These are phyloP conservation scores for Conoideocrella luteorostrata DNA, from an alignment of 2,329 filamentous ascomycete species.

Conservation along the genomic window DNA sequence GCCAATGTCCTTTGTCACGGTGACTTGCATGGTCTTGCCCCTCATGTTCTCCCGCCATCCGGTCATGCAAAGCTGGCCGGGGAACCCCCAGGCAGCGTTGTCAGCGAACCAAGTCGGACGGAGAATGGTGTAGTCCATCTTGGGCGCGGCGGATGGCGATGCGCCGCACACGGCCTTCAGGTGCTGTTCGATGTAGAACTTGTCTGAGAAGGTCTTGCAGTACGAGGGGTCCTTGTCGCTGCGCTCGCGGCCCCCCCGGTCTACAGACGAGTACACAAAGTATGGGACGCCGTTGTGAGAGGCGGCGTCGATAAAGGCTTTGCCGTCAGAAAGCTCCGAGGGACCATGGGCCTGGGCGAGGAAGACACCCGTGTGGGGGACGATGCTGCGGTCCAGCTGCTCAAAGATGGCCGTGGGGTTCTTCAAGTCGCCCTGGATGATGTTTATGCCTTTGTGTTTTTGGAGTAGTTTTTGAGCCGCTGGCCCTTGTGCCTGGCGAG, in stretches of 20 bases:
- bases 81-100: conserved; percentile 19
- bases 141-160: too few relatives aligned
- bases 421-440: conserved; percentile 50
- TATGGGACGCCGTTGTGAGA: conserved; percentile 42
- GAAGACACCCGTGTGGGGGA: conserved; percentile 14
- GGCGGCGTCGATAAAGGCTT: conserved; percentile 43
- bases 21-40: conserved; percentile 20
- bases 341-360: conserved; percentile 26
- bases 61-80: conserved; percentile 19
- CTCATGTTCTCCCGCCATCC: conserved; percentile 20
- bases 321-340: conserved; percentile 42
- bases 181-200: conserved; percentile 54
- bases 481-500: conserved; percentile 39
- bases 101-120: conserved; percentile 22
- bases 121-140: conserved; percentile 22
- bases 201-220: conserved; percentile 32
- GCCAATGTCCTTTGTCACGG: conserved; percentile 18
- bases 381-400: conserved; percentile 11
- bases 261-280: conserved; percentile 58
- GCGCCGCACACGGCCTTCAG: conserved; percentile 33
- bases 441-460: conserved; percentile 35
- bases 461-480: conserved; percentile 25
- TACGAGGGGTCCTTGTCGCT: conserved; percentile 21
- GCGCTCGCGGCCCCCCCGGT: conserved; percentile 58
- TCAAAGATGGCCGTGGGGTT: conserved; percentile 40